phyloP scores from a whole-genome alignment of 73 alveolate genomes.

The Tetrahymena elliotti region DNA sequence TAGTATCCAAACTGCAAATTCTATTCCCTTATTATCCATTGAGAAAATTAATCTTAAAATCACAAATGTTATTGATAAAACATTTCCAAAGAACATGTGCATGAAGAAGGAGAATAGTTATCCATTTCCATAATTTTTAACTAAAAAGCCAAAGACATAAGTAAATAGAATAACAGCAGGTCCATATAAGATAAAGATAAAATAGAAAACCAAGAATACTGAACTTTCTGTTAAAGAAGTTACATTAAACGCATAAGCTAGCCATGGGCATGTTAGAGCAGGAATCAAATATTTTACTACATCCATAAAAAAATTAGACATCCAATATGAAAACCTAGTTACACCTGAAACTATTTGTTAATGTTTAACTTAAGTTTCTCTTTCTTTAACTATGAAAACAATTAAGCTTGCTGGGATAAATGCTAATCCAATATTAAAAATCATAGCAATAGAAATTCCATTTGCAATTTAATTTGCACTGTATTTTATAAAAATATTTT shows the following conservation, averaged over 20 bases:
- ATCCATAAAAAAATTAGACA: slow-evolving; percentile 78
- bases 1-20: slow-evolving; percentile 64
- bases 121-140: slow-evolving; percentile 51
- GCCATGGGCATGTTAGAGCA: slow-evolving; percentile 55
- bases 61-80: slow-evolving; percentile 42
- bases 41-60: slow-evolving; percentile 54
- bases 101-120: slow-evolving; percentile 29
- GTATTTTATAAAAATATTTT: neutral
- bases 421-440: slow-evolving; percentile 86
- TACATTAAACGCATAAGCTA: slow-evolving; percentile 53
- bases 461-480: slow-evolving; percentile 1
- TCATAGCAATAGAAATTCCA: slow-evolving; percentile 57
- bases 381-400: slow-evolving; percentile 81
- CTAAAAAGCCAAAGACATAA: slow-evolving; percentile 56
- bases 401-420: slow-evolving; percentile 87
- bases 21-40: slow-evolving; percentile 45
- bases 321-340: slow-evolving; percentile 81
- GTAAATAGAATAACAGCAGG: slow-evolving; percentile 64
- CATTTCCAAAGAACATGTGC: slow-evolving; percentile 51
- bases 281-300: slow-evolving; percentile 70
- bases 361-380: slow-evolving; percentile 90
- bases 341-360: slow-evolving; percentile 85
- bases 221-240: slow-evolving; percentile 22
- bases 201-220: slow-evolving; percentile 44
- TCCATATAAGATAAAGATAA: slow-evolving; percentile 59